These are phyloP conservation scores for Leishmania arabica DNA, from an alignment of 208 protist genomes.

Conservation along the genomic window DNA sequence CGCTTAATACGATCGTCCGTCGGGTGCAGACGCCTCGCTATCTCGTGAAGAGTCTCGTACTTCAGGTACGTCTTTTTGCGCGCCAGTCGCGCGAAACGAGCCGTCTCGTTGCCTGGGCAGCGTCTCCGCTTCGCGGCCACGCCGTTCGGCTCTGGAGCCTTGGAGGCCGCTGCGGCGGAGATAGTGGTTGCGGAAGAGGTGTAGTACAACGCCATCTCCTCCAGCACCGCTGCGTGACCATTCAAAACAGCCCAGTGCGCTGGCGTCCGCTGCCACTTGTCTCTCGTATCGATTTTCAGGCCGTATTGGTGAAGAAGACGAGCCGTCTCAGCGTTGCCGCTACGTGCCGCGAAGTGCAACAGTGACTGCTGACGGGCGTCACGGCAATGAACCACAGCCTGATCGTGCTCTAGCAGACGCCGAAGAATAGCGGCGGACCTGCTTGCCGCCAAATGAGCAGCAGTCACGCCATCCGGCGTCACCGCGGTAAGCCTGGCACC, in stretches of 20 bases:
- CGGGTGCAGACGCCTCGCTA: constrained; percentile 29
- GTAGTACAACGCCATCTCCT: constrained; percentile 28
- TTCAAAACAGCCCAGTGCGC: constrained; percentile 70
- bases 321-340: constrained; percentile 31
- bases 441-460: constrained; percentile 46
- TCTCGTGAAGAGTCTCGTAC: constrained; percentile 48
- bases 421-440: constrained; percentile 20
- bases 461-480: constrained; percentile 55
- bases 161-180: not conserved
- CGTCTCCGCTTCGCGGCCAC: constrained; percentile 1
- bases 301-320: constrained; percentile 36
- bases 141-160: not conserved
- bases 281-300: constrained; percentile 33
- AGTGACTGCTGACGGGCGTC: constrained; percentile 63
- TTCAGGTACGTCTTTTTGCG: constrained; percentile 43
- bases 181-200: not conserved
- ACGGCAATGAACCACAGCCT: constrained; percentile 25
- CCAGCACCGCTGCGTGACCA: constrained; percentile 35
- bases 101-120: constrained; percentile 3
- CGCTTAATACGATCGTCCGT: constrained; percentile 17
- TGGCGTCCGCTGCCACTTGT: constrained; percentile 73
- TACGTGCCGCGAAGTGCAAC: constrained; percentile 61
- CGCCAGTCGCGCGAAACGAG: constrained; percentile 43
- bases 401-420: constrained; percentile 19
- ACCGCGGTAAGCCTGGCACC: constrained; percentile 44